Evolutionary conservation across 140 eudicot species (phyloP).

Genomic region (Senecio squalidus): DNA sequence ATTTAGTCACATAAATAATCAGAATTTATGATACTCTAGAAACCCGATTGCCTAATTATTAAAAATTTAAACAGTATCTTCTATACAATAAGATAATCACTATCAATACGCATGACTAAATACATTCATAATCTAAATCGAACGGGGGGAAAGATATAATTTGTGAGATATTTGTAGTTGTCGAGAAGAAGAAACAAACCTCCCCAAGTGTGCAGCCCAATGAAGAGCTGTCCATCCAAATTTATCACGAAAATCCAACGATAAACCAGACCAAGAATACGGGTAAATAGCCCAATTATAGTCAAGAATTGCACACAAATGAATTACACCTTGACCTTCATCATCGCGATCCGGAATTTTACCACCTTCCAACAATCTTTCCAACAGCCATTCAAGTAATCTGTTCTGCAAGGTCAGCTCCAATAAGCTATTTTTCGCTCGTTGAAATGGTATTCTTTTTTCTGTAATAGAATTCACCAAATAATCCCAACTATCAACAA

Average conservation of each 20-base stretch:
- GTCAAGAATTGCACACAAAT: conserved; percentile 89
- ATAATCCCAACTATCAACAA: conserved; percentile 52
- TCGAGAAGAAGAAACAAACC: conserved; percentile 36
- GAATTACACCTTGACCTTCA: conserved; percentile 89
- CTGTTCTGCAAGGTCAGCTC: conserved; percentile 81
- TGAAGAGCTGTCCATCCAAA: conserved; percentile 98
- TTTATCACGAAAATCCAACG: conserved; percentile 88
- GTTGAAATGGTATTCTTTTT: conserved; percentile 40
- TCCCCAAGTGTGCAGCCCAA: conserved; percentile 97
- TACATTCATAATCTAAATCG: neutral
- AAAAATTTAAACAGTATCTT: no score
- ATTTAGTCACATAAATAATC: no score
- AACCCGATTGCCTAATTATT: no score
- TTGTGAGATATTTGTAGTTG: neutral
- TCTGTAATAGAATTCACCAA: conserved; percentile 40
- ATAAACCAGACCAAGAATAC: conserved; percentile 75
- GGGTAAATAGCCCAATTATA: conserved; percentile 93
- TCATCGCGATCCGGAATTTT: conserved; percentile 60
- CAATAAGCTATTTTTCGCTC: conserved; percentile 69
- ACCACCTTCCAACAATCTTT: conserved; percentile 58
- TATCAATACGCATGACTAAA: neutral
- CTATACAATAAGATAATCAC: no score
- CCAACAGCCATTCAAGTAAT: conserved; percentile 82
- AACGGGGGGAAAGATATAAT: neutral
- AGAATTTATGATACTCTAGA: no score